phyloP scores from a whole-genome alignment of 768 basidiomycete species.

The Phlebiopsis flavidoalba region DNA sequence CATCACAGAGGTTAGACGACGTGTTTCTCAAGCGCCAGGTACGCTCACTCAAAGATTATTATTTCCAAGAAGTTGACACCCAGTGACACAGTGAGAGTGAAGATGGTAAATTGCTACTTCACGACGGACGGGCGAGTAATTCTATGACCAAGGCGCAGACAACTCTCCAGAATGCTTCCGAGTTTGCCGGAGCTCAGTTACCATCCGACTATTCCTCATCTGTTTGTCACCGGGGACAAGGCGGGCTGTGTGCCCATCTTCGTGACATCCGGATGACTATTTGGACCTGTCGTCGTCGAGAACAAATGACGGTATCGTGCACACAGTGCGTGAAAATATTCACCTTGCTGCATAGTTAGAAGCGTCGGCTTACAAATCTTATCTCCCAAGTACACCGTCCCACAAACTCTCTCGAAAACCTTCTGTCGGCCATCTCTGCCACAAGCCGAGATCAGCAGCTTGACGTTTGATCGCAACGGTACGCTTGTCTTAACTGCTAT shows the following conservation, averaged over 20 bases:
- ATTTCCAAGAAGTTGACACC: not conserved
- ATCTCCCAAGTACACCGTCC: constrained; percentile 37
- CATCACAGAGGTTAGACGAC: constrained; percentile 66
- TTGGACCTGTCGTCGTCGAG: constrained; percentile 45
- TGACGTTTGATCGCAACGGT: constrained; percentile 68
- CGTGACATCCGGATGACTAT: constrained; percentile 73
- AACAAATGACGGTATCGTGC: constrained; percentile 50
- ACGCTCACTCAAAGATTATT: not conserved
- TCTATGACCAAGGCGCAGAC: constrained; percentile 37
- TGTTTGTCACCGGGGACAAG: constrained; percentile 63
- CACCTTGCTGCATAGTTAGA: not conserved
- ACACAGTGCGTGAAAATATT: constrained; percentile 30
- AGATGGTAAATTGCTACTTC: constrained; percentile 60
- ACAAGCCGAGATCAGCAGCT: constrained; percentile 67
- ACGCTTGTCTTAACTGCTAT: constrained; percentile 12
- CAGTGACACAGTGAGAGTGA: constrained; percentile 42
- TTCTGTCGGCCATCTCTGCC: constrained; percentile 35
- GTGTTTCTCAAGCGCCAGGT: constrained; percentile 71
- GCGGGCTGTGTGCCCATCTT: constrained; percentile 54
- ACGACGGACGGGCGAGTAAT: constrained; percentile 47
- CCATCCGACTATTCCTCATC: constrained; percentile 62
- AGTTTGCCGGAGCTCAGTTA: constrained; percentile 63
- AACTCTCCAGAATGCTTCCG: constrained; percentile 45
- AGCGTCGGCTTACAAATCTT: constrained; percentile 33
- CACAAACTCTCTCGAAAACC: constrained; percentile 41